A percentile compares a stretch with the other conserved stretches of the same genome.
Conservation (phyloP, 768 basidiomycete species). For the Pulveroboletus sp. region DNA sequence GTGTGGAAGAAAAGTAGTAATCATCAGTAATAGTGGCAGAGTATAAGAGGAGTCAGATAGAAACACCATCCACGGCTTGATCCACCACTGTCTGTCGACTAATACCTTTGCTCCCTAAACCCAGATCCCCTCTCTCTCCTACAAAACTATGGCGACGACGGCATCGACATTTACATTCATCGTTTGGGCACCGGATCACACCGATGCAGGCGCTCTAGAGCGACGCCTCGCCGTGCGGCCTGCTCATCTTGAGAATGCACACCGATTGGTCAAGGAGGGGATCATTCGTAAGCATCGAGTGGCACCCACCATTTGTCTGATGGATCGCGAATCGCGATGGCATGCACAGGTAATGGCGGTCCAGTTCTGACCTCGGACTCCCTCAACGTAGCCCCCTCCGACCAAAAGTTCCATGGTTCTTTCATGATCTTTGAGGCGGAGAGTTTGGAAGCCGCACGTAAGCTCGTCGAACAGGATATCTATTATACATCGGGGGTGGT, state of each 20-base stretch:
- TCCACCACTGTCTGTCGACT: too few species aligned
- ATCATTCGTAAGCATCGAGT: conserved; percentile 45
- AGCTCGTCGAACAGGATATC: conserved; percentile 23
- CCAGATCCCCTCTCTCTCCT: background rate
- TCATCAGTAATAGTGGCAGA: too few species aligned
- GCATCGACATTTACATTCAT: conserved; percentile 39
- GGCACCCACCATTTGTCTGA: conserved; percentile 8
- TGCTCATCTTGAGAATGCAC: conserved; percentile 48
- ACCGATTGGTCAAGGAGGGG: conserved; percentile 37
- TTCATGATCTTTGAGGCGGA: conserved; percentile 53
- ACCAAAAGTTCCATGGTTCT: conserved; percentile 60
- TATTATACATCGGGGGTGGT: conserved; percentile 26
- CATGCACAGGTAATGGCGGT: conserved; percentile 49
- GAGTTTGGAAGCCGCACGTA: conserved; percentile 41
- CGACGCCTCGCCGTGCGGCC: conserved; percentile 54
- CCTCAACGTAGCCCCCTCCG: conserved; percentile 40
- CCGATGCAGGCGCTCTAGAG: conserved; percentile 51
- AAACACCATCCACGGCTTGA: too few species aligned
- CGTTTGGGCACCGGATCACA: conserved; percentile 66
- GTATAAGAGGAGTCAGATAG: too few species aligned
- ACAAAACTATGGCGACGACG: conserved; percentile 18
- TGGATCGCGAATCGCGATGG: conserved; percentile 1
- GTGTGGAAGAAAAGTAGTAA: too few species aligned
- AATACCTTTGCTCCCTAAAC: too few species aligned
- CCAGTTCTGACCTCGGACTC: conserved; percentile 57